A percentile compares a stretch with the other conserved stretches of the same genome.
phyloP scores from a whole-genome alignment of 495 filamentous ascomycete species.

The Daldinia concentrica region DNA sequence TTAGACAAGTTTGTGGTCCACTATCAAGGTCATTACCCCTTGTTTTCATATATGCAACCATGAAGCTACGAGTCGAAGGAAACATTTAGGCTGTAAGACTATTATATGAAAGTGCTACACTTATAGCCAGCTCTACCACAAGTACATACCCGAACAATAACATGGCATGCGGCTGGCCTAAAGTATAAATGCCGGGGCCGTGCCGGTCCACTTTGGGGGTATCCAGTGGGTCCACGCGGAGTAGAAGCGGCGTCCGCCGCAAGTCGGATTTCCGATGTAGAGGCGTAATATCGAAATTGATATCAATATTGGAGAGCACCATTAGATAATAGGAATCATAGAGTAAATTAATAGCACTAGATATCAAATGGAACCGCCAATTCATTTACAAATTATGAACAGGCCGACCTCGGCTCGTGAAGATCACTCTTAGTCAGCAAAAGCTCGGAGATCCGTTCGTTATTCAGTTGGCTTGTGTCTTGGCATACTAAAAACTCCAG shows the following conservation, averaged over 20 bases:
- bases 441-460: conserved; percentile 8
- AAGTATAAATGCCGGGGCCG: neutral
- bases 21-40: too few species aligned
- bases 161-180: neutral
- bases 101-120: too few species aligned
- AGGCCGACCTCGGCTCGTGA: conserved; percentile 28
- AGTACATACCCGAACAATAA: neutral
- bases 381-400: neutral
- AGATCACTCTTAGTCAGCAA: conserved; percentile 16
- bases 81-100: too few species aligned
- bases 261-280: neutral
- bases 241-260: neutral
- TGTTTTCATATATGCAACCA: too few species aligned
- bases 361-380: neutral
- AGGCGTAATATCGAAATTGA: neutral
- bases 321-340: neutral
- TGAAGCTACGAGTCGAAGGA: too few species aligned
- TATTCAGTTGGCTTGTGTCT: conserved; percentile 7
- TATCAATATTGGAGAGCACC: neutral
- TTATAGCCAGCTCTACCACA: too few species aligned
- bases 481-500: conserved; percentile 19
- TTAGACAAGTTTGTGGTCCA: too few species aligned
- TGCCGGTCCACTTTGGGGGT: neutral
- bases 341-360: neutral
- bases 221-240: neutral